Percentiles rank a stretch among this genome's conserved stretches.
phyloP scores from a whole-genome alignment of 345 rosid genomes.

The Eucalyptus urophylla region DNA sequence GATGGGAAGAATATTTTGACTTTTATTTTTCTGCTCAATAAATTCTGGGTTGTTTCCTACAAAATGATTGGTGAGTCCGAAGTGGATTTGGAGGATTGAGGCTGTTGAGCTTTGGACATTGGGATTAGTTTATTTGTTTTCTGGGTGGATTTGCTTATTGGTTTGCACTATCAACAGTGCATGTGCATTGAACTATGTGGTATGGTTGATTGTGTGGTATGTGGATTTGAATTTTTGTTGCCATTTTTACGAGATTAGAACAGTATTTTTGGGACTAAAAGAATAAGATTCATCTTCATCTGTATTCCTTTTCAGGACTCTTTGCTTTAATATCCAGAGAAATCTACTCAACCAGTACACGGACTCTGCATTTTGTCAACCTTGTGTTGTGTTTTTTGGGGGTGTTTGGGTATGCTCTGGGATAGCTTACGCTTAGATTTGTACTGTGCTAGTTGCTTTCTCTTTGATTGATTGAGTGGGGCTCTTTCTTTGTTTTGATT shows the following conservation, averaged over 20 bases:
- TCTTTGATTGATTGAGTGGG: neutral
- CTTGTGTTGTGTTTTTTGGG: neutral
- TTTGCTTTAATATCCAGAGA: neutral
- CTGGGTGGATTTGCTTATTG: neutral
- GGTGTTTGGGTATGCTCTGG: neutral
- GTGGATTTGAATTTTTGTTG: neutral
- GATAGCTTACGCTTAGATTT: neutral
- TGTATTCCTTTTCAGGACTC: neutral
- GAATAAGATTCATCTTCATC: neutral
- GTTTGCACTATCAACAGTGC: neutral
- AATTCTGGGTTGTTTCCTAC: neutral
- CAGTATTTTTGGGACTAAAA: neutral
- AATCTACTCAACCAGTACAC: neutral
- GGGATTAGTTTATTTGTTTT: neutral
- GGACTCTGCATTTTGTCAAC: neutral
- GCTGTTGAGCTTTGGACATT: neutral
- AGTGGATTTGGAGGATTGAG: neutral
- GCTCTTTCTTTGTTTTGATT: neutral
- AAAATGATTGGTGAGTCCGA: neutral
- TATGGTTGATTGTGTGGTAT: neutral
- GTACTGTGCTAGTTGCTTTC: neutral
- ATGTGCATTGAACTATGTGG: neutral
- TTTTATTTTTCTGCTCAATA: neutral
- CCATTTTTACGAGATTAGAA: neutral
- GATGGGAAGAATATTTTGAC: neutral